Conservation (phyloP, 179 eudicot genomes). For the Camellia oleifera region DNA sequence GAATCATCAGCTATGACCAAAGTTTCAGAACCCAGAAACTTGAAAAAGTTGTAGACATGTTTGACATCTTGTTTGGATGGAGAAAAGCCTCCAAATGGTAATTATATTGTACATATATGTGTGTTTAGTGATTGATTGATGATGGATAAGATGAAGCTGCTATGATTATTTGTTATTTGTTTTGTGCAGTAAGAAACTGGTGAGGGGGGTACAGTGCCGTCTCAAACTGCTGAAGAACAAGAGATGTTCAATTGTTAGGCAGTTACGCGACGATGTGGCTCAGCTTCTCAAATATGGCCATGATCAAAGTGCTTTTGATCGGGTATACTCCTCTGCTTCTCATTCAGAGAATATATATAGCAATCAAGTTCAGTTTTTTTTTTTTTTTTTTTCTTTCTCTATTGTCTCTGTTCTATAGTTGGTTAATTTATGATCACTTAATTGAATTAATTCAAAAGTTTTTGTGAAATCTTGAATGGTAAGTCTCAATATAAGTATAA, state of each 20-base stretch:
- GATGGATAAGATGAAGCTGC: not conserved
- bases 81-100: conserved; percentile 85
- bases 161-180: not conserved
- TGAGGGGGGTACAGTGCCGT: conserved; percentile 58
- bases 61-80: conserved; percentile 65
- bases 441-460: not conserved
- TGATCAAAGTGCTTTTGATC: conserved; percentile 44
- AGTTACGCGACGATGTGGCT: conserved; percentile 51
- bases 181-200: conserved; percentile 62
- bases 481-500: not conserved
- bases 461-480: not conserved
- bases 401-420: not conserved
- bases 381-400: not conserved
- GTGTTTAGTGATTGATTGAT: not conserved
- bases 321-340: conserved; percentile 36
- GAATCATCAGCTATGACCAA: conserved; percentile 6
- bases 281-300: conserved; percentile 56
- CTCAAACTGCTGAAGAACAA: conserved; percentile 65
- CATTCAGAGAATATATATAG: not conserved
- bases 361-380: not conserved
- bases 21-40: conserved; percentile 9
- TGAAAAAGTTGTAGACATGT: conserved; percentile 32
- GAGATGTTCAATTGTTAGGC: conserved; percentile 40
- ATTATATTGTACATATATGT: not conserved
- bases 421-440: not conserved